Conservation (phyloP, 352 stramenopile species). For the Phytophthora syringae region DNA sequence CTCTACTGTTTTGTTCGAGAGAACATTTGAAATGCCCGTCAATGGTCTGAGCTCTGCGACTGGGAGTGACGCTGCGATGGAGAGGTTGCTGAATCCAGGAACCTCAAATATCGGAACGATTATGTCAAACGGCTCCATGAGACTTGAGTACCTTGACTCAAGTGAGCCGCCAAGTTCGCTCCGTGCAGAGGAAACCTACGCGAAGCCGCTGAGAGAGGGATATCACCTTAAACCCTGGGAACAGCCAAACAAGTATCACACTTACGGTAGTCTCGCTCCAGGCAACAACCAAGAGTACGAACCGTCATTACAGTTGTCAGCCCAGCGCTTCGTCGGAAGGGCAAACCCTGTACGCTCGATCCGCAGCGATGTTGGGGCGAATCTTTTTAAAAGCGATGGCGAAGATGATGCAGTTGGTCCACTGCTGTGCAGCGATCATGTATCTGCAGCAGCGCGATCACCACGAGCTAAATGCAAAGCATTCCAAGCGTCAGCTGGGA, state of each 20-base stretch:
- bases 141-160: constrained; percentile 44
- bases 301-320: constrained; percentile 14
- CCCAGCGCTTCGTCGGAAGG: constrained; percentile 13
- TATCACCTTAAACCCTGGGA: constrained; percentile 3
- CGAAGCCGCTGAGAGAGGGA: constrained; percentile 7
- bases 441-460: constrained; percentile 15
- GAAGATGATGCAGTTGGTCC: constrained; percentile 20
- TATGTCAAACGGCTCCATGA: constrained; percentile 46
- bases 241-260: constrained; percentile 12
- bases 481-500: constrained; percentile 31
- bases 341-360: constrained; percentile 23
- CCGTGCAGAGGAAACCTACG: constrained; percentile 19
- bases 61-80: constrained; percentile 30
- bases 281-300: constrained; percentile 20
- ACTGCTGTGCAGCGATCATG: constrained; percentile 21
- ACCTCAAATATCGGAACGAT: constrained; percentile 29
- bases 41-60: constrained; percentile 24
- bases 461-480: constrained; percentile 18
- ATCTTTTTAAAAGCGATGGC: constrained; percentile 18
- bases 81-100: constrained; percentile 33
- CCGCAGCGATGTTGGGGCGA: constrained; percentile 6
- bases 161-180: constrained; percentile 39
- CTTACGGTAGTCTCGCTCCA: constrained; percentile 11
- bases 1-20: constrained; percentile 34
- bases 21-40: constrained; percentile 38